Evolutionary conservation across 768 basidiomycete genomes (phyloP).

Genomic region (Phylloporus sp.): DNA sequence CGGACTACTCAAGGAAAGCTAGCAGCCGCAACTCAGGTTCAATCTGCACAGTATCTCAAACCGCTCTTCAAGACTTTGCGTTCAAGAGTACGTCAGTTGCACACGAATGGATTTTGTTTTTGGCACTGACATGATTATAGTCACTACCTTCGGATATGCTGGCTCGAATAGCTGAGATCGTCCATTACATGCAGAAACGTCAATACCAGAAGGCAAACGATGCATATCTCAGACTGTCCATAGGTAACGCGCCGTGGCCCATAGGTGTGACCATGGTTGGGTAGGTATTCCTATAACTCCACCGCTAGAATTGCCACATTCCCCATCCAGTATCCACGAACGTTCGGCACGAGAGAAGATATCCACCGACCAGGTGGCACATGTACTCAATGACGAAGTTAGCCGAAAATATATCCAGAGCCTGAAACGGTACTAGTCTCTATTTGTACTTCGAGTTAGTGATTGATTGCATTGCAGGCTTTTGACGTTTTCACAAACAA

Average conservation of each 20-base stretch:
- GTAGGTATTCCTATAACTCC: constrained; percentile 40
- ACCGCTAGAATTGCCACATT: background rate
- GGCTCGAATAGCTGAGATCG: constrained; percentile 83
- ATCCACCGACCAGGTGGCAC: constrained; percentile 93
- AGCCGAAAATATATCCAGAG: constrained; percentile 99
- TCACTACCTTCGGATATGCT: constrained; percentile 82
- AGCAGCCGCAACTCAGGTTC: constrained; percentile 92
- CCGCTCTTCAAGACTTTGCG: constrained; percentile 90
- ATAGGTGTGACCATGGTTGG: constrained; percentile 99
- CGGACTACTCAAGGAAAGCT: constrained; percentile 87
- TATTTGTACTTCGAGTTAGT: background rate
- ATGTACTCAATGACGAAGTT: constrained; percentile 98
- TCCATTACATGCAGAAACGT: constrained; percentile 93
- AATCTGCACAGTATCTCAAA: constrained; percentile 95
- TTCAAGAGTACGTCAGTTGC: constrained; percentile 61
- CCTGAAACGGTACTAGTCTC: constrained; percentile 69
- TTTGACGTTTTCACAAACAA: constrained; percentile 92
- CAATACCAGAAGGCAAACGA: constrained; percentile 96
- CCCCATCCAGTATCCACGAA: constrained; percentile 76
- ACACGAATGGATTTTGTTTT: background rate
- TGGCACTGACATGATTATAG: constrained; percentile 34
- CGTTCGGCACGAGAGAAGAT: constrained; percentile 98
- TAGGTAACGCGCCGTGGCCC: constrained; percentile 99
- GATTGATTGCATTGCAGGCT: constrained; percentile 46
- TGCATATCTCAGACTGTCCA: constrained; percentile 92